These are phyloP conservation scores for Citrus unshiu DNA, from an alignment of 345 rosid species.

Conservation along the genomic window DNA sequence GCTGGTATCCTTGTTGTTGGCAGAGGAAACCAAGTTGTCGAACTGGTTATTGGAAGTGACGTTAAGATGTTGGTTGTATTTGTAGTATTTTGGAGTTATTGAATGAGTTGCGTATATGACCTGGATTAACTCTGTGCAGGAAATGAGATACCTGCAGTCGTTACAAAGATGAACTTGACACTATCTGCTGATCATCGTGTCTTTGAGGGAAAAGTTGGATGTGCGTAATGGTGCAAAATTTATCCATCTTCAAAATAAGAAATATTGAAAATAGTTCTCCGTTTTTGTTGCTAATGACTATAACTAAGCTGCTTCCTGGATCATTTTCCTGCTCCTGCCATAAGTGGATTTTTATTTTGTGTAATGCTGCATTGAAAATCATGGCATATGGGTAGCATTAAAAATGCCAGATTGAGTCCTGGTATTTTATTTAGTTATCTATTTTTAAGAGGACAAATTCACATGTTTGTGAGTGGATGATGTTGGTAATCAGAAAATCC, in stretches of 20 bases:
- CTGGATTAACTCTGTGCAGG: constrained; percentile 42
- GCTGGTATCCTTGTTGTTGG: constrained; percentile 94
- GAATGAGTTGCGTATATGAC: background rate
- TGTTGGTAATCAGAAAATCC: background rate
- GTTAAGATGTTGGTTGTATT: constrained; percentile 42
- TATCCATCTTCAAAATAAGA: background rate
- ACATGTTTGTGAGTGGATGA: background rate
- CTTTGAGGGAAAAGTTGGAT: constrained; percentile 92
- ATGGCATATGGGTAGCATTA: background rate
- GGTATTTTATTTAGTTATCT: background rate
- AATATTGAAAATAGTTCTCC: background rate
- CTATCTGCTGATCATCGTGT: constrained; percentile 93
- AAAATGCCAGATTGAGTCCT: background rate
- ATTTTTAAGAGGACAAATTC: background rate
- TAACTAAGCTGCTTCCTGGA: background rate
- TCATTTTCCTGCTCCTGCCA: background rate
- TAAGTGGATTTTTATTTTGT: background rate
- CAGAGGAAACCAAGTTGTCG: constrained; percentile 87
- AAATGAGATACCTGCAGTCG: constrained; percentile 56
- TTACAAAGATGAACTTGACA: constrained; percentile 79
- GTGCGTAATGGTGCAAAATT: constrained; percentile 30
- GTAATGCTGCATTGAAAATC: background rate
- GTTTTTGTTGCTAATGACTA: background rate
- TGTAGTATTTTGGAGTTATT: background rate
- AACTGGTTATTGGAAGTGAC: constrained; percentile 60